phyloP scores from a whole-genome alignment of 176 grass and related monocot genomes.

The Lolium rigidum region DNA sequence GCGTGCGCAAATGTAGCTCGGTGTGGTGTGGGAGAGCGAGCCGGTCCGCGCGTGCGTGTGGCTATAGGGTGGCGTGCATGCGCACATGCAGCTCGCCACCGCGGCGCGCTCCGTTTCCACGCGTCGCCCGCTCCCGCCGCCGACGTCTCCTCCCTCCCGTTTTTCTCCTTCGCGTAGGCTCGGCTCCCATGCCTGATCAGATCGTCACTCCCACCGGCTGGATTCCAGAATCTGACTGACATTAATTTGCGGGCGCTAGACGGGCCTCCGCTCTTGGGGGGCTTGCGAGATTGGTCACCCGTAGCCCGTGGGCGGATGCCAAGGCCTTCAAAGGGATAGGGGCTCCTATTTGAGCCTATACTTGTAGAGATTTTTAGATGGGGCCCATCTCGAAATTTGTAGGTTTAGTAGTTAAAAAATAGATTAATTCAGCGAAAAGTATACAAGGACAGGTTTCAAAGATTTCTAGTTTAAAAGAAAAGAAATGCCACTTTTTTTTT shows the following conservation, averaged over 20 bases:
- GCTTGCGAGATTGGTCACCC: too few species aligned
- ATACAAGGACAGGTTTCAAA: too few species aligned
- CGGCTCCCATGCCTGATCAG: conserved; percentile 9
- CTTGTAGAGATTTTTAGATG: too few species aligned
- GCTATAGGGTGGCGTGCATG: conserved; percentile 36
- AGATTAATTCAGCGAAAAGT: too few species aligned
- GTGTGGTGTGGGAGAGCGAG: too few species aligned
- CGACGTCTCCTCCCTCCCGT: conserved; percentile 20
- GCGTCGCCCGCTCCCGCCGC: conserved; percentile 31
- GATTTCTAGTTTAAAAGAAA: too few species aligned
- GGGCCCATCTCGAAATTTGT: too few species aligned
- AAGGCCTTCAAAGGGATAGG: too few species aligned
- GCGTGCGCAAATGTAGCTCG: conserved; percentile 7
- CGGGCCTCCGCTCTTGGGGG: background rate
- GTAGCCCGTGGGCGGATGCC: too few species aligned
- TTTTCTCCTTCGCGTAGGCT: background rate
- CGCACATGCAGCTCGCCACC: conserved; percentile 58
- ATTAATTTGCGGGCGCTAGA: background rate
- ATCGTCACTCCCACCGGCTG: background rate
- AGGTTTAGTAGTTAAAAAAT: too few species aligned
- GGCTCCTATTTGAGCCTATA: too few species aligned
- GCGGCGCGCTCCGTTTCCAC: conserved; percentile 29
- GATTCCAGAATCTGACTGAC: background rate
- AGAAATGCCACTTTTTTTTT: too few species aligned
- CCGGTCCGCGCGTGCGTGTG: background rate